These are phyloP conservation scores for Flueggea neowawraea DNA, from an alignment of 441 rosid genomes.

Conservation along the genomic window DNA sequence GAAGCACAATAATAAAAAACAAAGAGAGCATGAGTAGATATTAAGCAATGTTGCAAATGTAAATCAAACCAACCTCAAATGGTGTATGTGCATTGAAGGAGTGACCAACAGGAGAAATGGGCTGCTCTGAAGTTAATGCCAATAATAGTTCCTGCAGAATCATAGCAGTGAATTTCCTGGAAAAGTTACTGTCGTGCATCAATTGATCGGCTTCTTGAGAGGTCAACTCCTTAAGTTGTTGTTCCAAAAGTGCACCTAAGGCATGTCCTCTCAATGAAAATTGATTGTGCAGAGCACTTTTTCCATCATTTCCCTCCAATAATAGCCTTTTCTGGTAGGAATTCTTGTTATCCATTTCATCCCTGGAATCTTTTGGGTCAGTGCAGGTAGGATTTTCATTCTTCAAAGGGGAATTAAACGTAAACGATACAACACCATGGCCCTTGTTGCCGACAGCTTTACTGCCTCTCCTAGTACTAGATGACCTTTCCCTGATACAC, in stretches of 20 bases:
- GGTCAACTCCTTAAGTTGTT: constrained; percentile 61
- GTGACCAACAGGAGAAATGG: constrained; percentile 23
- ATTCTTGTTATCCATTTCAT: constrained; percentile 16
- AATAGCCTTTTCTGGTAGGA: constrained; percentile 14
- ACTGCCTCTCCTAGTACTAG: constrained; percentile 21
- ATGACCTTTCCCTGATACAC: constrained; percentile 20
- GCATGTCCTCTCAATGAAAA: constrained; percentile 43
- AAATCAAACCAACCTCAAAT: constrained; percentile 38
- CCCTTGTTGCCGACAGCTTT: constrained; percentile 28
- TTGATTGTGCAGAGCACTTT: constrained; percentile 23
- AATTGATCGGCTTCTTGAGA: constrained; percentile 62
- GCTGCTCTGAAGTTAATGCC: constrained; percentile 59
- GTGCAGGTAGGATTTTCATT: constrained; percentile 18
- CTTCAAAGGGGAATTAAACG: constrained; percentile 45
- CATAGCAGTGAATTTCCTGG: constrained; percentile 58
- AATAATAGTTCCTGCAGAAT: constrained; percentile 76
- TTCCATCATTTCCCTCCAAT: constrained; percentile 24
- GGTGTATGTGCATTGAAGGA: constrained; percentile 24
- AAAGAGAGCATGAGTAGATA: background rate
- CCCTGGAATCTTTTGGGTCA: constrained; percentile 28
- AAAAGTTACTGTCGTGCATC: constrained; percentile 22
- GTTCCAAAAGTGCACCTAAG: constrained; percentile 61
- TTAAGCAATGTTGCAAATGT: background rate
- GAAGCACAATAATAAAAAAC: background rate
- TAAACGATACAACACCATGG: constrained; percentile 33